Base-by-base conservation (phyloP, 2,329 filamentous ascomycete species). In the Chrysoporthe deuterocubensis region DNA sequence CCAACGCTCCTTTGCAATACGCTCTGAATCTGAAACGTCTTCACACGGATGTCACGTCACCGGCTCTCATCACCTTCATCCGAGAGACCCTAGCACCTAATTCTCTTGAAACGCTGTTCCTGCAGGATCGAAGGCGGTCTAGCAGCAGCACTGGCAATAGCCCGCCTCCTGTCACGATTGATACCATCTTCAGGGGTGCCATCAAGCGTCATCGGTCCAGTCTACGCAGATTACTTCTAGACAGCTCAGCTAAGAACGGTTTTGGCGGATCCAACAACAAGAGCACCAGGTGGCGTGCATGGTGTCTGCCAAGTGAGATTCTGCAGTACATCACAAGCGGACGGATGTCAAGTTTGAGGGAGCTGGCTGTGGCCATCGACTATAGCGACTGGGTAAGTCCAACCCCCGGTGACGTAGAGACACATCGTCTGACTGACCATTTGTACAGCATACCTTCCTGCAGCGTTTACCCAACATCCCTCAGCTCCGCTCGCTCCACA, bases 41-140 rank as follows among this genome's bases (percentile, higher is more conserved):
- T 16, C 91, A 94, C 74, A 93, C 91, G 1, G 92, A 96, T 77
- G 84, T 84, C 14, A 89, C 92, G 2, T 92, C 91, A 0, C 81
- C 86, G 8, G 83, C 89, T 34, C 80, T 96, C 18, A 87, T 96
- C 65, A 83, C 84, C 1, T 95, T 96, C 74, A 82, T 96, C 70
- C 92, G 90, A 73, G 91, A 94, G 70, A 90, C 91, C 0, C 82
- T 96, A 48, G 90, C 89, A 26, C 92, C 92, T 0, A 92, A 96
- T 76, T 91, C 88, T 40, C 81, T 96, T n/a, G 91, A 96, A 77
- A 89, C 89, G 9, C 82, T 96, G 11, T 94, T 94, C 75, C 78
- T 96, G 61, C 92, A 94, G 76, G 91, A 94, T 68, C 80, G 81
- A 75, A 85, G 72, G 77, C 84, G 68, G 76, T 78, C 32, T 82